These are phyloP conservation scores for Kalanchoe fedtschenkoi DNA, from an alignment of 164 flowering plant genomes.

Conservation along the genomic window DNA sequence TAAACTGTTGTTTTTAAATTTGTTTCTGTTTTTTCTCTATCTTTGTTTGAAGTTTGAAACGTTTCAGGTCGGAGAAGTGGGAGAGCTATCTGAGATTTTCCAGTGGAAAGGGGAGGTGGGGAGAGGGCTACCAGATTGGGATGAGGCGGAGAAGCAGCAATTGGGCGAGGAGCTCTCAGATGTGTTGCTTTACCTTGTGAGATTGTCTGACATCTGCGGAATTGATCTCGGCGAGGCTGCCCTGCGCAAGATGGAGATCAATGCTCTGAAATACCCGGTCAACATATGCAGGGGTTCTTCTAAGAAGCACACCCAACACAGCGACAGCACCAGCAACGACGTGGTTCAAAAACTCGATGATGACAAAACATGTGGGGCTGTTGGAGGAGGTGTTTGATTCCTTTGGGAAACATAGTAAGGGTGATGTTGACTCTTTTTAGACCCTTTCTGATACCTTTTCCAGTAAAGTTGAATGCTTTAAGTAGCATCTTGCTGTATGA, in stretches of 20 bases:
- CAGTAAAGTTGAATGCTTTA: background rate
- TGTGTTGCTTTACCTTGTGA: conserved; percentile 17
- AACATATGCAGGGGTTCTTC: conserved; percentile 14
- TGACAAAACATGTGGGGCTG: conserved; percentile 4
- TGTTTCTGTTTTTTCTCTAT: background rate
- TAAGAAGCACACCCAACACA: conserved; percentile 11
- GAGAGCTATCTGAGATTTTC: conserved; percentile 21
- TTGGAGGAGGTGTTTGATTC: conserved; percentile 7
- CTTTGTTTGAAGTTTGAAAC: background rate
- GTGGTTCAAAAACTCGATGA: background rate
- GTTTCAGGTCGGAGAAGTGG: conserved; percentile 22
- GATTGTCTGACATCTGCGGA: conserved; percentile 17
- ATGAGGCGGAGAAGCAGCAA: conserved; percentile 17
- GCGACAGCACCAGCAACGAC: background rate
- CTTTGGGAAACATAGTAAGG: background rate
- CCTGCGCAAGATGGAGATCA: conserved; percentile 15
- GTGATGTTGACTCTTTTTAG: background rate
- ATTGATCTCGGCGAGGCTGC: conserved; percentile 19
- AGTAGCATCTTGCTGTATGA: background rate
- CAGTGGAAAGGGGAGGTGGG: conserved; percentile 22
- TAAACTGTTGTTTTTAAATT: background rate
- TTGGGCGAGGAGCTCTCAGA: conserved; percentile 21
- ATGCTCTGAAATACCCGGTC: conserved; percentile 17
- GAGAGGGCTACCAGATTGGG: conserved; percentile 19
- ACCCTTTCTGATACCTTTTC: background rate